Conservation (phyloP, 108 stramenopile species). For the Epithemia pelagica region DNA sequence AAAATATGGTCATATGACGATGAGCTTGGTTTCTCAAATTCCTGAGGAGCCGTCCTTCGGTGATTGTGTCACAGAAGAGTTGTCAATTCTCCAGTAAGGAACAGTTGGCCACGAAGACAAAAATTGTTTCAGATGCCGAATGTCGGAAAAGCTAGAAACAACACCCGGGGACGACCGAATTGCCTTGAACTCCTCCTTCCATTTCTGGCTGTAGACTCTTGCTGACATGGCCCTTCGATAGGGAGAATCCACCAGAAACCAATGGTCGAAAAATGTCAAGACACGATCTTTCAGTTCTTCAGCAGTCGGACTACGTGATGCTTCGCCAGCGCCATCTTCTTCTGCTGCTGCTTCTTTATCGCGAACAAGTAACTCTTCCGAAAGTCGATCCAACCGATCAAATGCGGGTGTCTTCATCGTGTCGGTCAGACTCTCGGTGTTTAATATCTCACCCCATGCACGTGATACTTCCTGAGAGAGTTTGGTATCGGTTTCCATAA, state of each 20-base stretch:
- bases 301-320: not conserved
- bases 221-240: conserved; percentile 56
- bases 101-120: conserved; percentile 66
- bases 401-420: conserved; percentile 48
- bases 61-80: not conserved
- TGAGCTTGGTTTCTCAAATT: too few species aligned
- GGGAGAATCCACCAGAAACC: conserved; percentile 40
- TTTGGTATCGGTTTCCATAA: conserved; percentile 72
- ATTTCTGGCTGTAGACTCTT: conserved; percentile 64
- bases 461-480: conserved; percentile 60
- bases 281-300: conserved; percentile 56
- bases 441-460: conserved; percentile 68
- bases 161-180: conserved; percentile 54
- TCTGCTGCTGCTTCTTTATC: conserved; percentile 13
- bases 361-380: conserved; percentile 54
- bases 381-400: conserved; percentile 62
- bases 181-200: conserved; percentile 52
- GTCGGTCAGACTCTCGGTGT: conserved; percentile 34
- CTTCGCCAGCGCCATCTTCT: too few species aligned
- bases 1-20: too few species aligned
- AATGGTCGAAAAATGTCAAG: conserved; percentile 63
- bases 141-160: conserved; percentile 60
- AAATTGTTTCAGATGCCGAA: conserved; percentile 65
- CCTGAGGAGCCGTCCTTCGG: too few species aligned
- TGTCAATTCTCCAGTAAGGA: conserved; percentile 48